Evolutionary conservation across 345 rosid species (phyloP).

Genomic region (Populus ilicifolia): DNA sequence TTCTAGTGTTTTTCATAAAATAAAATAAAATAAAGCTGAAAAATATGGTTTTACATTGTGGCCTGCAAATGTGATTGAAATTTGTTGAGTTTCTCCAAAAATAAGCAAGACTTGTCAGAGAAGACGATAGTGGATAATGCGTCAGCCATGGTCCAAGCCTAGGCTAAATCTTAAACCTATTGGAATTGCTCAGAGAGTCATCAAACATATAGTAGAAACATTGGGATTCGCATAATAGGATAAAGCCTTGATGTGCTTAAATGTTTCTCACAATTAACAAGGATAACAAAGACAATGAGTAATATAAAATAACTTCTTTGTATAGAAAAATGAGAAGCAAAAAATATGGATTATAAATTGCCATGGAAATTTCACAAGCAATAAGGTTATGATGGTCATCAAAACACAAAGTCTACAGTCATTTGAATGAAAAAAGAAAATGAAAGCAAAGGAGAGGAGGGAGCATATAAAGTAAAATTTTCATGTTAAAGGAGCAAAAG

Average conservation of each 20-base stretch:
- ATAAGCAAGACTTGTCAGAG: too few relatives aligned
- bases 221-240: neutral
- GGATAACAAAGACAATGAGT: neutral
- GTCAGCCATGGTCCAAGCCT: too few relatives aligned
- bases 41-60: too few relatives aligned
- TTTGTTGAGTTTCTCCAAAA: too few relatives aligned
- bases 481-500: neutral
- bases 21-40: too few relatives aligned
- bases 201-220: neutral
- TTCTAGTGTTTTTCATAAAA: too few relatives aligned
- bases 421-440: too few relatives aligned
- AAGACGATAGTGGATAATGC: too few relatives aligned
- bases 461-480: neutral
- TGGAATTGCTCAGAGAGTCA: neutral
- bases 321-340: neutral
- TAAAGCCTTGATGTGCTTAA: neutral
- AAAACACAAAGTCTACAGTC: neutral
- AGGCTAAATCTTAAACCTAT: neutral
- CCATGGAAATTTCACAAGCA: neutral
- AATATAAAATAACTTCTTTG: neutral
- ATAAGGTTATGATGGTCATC: neutral
- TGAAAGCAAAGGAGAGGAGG: neutral
- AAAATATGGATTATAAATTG: neutral
- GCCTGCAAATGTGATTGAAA: too few relatives aligned
- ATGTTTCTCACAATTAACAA: neutral